Base-by-base conservation (phyloP, 2,329 filamentous ascomycete genomes). In the Epichloe sp. region DNA sequence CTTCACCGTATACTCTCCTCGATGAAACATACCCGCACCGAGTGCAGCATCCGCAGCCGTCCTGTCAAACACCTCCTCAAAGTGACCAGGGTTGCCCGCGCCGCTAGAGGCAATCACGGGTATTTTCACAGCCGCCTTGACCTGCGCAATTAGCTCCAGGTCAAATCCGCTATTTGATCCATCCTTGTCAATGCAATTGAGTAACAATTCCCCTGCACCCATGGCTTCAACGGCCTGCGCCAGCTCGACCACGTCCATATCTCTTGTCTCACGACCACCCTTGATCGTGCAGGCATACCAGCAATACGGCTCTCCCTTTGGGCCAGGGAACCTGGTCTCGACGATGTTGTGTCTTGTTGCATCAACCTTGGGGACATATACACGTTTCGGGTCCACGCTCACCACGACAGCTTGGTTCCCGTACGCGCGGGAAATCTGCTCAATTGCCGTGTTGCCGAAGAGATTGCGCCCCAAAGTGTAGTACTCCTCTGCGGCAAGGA, bases 241-340 rank as follows among this genome's bases (percentile, higher is more conserved):
- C 10, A 98, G 78, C 70, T 97, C 86, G 14, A 90, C 80, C 15
- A 96, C 93, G 65, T 97, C 91, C 58, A 97, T 76, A 65, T 97
- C 89, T 54, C 90, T 80, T n/a, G 86, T 90, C 71, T 97, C 91
- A 54, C 93, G 83, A 6, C 93, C 93, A 45, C 93, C 93, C 71
- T 91, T 94, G 71, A 95, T 88, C 6, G 93, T 98, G 71, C 93
- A 97, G 52, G 93, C 90, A 66, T 96, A 98, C 91, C 91, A 98
- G 72, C 88, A 95, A 68, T 82, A 85, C 49, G 74, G 71, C 67
- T 96, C 87, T 31, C 89, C 89, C 43, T 78, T 76, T 21, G 86
- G 82, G 8, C 90, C 88, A 0, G 80, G 82, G 54, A 73, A 78
- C 0, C 69, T 65, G 0, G 91, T 95, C 62, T 76, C 72, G 62